Conservation (phyloP, 805 yeast genomes). For the Ogataea pini region DNA sequence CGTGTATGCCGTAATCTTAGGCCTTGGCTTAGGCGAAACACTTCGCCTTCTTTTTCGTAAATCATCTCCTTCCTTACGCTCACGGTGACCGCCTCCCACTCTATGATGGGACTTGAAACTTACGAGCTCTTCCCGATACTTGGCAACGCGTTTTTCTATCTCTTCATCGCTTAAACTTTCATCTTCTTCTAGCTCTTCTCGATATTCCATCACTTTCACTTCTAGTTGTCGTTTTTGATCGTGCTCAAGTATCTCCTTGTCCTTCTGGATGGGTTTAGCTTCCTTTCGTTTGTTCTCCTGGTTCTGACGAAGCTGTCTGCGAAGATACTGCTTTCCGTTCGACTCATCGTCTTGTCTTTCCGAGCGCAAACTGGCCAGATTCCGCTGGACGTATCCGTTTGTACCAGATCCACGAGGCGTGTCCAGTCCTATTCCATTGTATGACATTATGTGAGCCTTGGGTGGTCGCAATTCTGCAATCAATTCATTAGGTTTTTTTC, state of each 20-base stretch:
- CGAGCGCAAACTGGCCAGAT: conserved; percentile 32
- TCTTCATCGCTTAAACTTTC: conserved; percentile 39
- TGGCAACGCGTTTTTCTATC: conserved; percentile 35
- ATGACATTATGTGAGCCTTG: too few relatives aligned
- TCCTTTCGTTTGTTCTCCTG: conserved; percentile 15
- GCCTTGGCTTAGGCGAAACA: conserved; percentile 5
- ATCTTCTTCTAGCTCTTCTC: conserved; percentile 54
- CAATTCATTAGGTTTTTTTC: too few relatives aligned
- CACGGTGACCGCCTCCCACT: conserved; percentile 6
- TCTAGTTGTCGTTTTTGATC: conserved; percentile 42
- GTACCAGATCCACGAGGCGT: conserved; percentile 65
- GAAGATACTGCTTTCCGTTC: conserved; percentile 39
- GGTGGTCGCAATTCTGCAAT: too few relatives aligned
- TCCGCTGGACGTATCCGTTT: conserved; percentile 59
- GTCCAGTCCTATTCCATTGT: conserved; percentile 57
- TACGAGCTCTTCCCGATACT: conserved; percentile 28
- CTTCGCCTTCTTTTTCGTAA: conserved; percentile 6
- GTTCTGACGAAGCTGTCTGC: conserved; percentile 34
- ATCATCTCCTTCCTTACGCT: background rate
- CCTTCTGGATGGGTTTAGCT: conserved; percentile 14
- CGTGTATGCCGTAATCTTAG: conserved; percentile 13
- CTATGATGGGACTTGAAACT: background rate
- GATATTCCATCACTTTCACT: conserved; percentile 48
- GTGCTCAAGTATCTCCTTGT: conserved; percentile 37
- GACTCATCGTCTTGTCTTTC: conserved; percentile 26